Evolutionary conservation across 2,329 filamentous ascomycete genomes (phyloP).

Genomic region (Tolypocladium album): DNA sequence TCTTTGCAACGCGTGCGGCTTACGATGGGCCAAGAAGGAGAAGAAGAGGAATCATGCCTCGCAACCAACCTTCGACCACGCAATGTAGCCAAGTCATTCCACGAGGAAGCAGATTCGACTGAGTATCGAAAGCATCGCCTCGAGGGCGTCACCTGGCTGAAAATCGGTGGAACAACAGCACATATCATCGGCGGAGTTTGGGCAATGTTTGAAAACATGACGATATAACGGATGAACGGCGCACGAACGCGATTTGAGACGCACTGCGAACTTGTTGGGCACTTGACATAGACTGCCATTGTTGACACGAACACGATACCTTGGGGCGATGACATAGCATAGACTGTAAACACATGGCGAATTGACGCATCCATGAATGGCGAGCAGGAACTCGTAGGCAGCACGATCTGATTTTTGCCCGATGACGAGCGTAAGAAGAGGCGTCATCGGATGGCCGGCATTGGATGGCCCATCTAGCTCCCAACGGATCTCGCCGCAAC

Average conservation of each 20-base stretch:
- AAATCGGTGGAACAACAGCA: not conserved
- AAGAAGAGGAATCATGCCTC: constrained; percentile 46
- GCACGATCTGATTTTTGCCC: not conserved
- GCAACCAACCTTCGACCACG: constrained; percentile 12
- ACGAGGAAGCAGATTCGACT: not conserved
- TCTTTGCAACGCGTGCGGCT: constrained; percentile 86
- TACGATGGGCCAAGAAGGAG: constrained; percentile 69
- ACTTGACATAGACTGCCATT: not conserved
- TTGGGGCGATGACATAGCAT: constrained; percentile 1
- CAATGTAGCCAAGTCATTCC: constrained; percentile 6
- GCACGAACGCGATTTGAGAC: not conserved
- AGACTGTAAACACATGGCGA: not conserved
- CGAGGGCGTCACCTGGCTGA: not conserved
- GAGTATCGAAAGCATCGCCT: not conserved
- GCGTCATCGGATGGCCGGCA: not conserved
- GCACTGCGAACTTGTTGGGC: not conserved
- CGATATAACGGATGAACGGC: not conserved
- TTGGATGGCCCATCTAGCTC: too few relatives aligned
- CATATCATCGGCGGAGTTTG: not conserved
- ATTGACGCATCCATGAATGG: not conserved
- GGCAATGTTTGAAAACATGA: not conserved
- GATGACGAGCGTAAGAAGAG: not conserved
- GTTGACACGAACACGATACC: constrained; percentile 11
- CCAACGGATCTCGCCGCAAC: too few relatives aligned
- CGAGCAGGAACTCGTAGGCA: not conserved